Evolutionary conservation across 2,329 filamentous ascomycete genomes (phyloP).

Genomic region (Aciculosporium take): DNA sequence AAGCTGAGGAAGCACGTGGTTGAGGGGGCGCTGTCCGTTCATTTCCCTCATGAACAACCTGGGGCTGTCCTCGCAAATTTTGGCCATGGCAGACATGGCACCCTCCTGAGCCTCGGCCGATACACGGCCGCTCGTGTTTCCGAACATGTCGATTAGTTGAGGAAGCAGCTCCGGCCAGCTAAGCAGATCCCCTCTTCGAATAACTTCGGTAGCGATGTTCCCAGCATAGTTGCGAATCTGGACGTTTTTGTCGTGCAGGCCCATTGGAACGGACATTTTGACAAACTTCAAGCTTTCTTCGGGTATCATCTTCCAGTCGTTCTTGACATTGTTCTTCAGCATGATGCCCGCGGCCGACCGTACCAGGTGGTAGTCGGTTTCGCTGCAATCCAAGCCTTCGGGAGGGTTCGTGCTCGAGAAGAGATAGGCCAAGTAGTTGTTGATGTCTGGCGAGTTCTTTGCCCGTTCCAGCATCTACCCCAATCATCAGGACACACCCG

Average conservation of each 20-base stretch:
- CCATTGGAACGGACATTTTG: slow-evolving; percentile 62
- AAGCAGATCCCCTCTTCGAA: slow-evolving; percentile 70
- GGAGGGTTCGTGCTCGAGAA: slow-evolving; percentile 58
- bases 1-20: slow-evolving; percentile 79
- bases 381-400: slow-evolving; percentile 42
- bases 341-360: slow-evolving; percentile 83
- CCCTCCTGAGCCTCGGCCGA: slow-evolving; percentile 70
- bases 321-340: slow-evolving; percentile 84
- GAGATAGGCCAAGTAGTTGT: slow-evolving; percentile 91
- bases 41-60: slow-evolving; percentile 77
- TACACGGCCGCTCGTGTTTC: slow-evolving; percentile 54
- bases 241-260: slow-evolving; percentile 64
- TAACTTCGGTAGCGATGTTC: slow-evolving; percentile 85
- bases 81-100: slow-evolving; percentile 80
- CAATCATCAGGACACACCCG: slow-evolving; percentile 6
- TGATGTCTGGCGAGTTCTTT: slow-evolving; percentile 78
- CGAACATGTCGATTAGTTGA: slow-evolving; percentile 64
- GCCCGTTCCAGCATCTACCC: slow-evolving; percentile 82
- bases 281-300: slow-evolving; percentile 61
- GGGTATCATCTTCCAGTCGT: slow-evolving; percentile 61
- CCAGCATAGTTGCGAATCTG: slow-evolving; percentile 84
- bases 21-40: slow-evolving; percentile 74
- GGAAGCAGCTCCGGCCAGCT: slow-evolving; percentile 85
- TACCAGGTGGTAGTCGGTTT: slow-evolving; percentile 56
- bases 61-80: slow-evolving; percentile 94